A percentile compares a stretch with the other conserved stretches of the same genome.
Evolutionary conservation across 208 protist species (phyloP).

Genomic region (Entamoeba histolytica): DNA sequence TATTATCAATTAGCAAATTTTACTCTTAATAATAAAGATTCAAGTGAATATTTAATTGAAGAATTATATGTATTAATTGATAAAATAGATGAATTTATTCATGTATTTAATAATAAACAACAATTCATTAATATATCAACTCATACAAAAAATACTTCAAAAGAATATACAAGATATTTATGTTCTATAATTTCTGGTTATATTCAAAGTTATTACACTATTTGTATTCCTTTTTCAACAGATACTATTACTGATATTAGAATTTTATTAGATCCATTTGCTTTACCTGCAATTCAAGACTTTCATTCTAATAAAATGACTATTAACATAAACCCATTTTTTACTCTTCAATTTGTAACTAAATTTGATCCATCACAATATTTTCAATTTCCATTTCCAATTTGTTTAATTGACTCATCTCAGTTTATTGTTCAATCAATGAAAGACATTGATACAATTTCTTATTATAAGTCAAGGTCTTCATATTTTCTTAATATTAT

Average conservation of each 20-base stretch:
- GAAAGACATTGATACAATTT: background rate
- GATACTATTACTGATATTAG: background rate
- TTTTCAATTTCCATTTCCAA: background rate
- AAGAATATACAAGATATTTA: background rate
- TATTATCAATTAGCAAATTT: background rate
- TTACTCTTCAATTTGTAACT: background rate
- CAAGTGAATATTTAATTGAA: background rate
- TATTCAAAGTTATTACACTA: background rate
- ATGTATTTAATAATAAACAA: background rate
- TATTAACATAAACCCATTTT: background rate
- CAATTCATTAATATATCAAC: background rate
- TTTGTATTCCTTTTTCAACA: background rate
- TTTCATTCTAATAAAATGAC: background rate
- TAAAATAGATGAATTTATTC: background rate
- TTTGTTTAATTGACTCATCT: background rate
- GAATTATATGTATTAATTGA: background rate
- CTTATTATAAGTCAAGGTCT: background rate
- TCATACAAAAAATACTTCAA: background rate
- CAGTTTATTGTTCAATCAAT: background rate
- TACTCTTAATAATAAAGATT: background rate
- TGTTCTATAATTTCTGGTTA: background rate
- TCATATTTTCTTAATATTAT: background rate
- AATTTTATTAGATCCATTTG: background rate
- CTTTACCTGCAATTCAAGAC: background rate
- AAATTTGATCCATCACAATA: background rate